Evolutionary conservation across 768 basidiomycete genomes (phyloP).

Genomic region (Russula brevipes): DNA sequence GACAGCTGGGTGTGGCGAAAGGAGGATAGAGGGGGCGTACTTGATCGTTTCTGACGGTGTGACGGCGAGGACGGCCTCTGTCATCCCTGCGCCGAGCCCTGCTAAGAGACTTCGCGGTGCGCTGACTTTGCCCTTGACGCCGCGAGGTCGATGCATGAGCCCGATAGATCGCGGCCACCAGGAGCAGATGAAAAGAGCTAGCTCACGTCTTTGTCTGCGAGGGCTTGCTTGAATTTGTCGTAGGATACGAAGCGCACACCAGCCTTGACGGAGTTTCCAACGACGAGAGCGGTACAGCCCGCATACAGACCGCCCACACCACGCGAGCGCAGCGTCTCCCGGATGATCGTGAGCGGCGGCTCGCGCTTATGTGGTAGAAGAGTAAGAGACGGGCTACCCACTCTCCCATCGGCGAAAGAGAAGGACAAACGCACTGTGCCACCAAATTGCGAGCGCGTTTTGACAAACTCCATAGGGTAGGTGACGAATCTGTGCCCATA

Average conservation of each 20-base stretch:
- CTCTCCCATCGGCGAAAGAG: not conserved
- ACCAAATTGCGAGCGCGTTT: slow-evolving; percentile 90
- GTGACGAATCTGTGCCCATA: slow-evolving; percentile 60
- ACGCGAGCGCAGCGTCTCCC: slow-evolving; percentile 64
- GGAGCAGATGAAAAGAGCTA: too few species aligned
- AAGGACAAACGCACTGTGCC: slow-evolving; percentile 50
- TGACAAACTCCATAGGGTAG: slow-evolving; percentile 88
- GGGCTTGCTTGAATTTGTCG: slow-evolving; percentile 79
- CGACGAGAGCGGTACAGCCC: slow-evolving; percentile 81
- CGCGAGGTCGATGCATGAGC: not conserved
- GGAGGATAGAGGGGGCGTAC: slow-evolving; percentile 40
- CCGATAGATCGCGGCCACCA: not conserved
- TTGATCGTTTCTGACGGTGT: slow-evolving; percentile 99
- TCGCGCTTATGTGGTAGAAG: slow-evolving; percentile 46
- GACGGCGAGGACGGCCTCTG: slow-evolving; percentile 89
- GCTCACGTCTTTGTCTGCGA: slow-evolving; percentile 77
- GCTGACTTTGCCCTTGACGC: slow-evolving; percentile 77
- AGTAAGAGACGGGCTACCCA: not conserved
- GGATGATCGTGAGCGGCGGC: slow-evolving; percentile 67
- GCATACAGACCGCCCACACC: slow-evolving; percentile 89
- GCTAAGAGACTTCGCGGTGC: slow-evolving; percentile 78
- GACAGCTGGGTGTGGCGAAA: not conserved
- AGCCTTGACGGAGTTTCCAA: slow-evolving; percentile 91
- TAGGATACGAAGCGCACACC: slow-evolving; percentile 95
- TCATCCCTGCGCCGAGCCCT: slow-evolving; percentile 84